Percentiles rank a stretch among this genome's conserved stretches.
phyloP scores from a whole-genome alignment of 371 early-diverging fungal species.

The Actinomortierella ambigua region DNA sequence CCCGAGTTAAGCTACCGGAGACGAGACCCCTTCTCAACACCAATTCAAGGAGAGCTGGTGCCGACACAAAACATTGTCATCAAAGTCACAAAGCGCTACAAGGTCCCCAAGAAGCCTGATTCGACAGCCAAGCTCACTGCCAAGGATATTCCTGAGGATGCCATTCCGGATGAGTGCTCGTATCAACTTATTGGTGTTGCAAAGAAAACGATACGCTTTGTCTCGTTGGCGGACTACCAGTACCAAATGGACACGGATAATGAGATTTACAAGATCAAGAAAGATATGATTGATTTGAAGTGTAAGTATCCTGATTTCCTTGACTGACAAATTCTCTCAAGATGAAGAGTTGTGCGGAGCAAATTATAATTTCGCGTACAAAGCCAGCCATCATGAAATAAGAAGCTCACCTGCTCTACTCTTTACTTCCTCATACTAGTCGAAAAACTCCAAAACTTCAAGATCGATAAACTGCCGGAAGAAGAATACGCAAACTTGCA shows the following conservation, averaged over 20 bases:
- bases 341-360: no score
- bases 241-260: conserved; percentile 35
- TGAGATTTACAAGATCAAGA: conserved; percentile 25
- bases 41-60: conserved; percentile 35
- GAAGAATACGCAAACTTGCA: conserved; percentile 30
- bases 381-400: no score
- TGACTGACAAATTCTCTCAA: no score
- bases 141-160: no score
- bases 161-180: no score
- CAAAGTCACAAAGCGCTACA: conserved; percentile 37
- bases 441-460: conserved; percentile 28
- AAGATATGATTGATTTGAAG: conserved; percentile 27
- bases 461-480: conserved; percentile 27
- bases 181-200: conserved; percentile 19
- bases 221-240: conserved; percentile 39
- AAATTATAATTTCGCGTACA: no score
- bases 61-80: conserved; percentile 28
- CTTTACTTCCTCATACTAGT: conserved; percentile 6
- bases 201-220: conserved; percentile 29
- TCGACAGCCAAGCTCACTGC: no score
- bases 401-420: background rate
- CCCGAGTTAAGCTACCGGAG: conserved; percentile 11
- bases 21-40: conserved; percentile 36
- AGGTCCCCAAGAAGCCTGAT: conserved; percentile 10
- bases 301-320: conserved; percentile 27